A percentile compares a stretch with the other conserved stretches of the same genome.
Conservation (phyloP, 2,329 filamentous ascomycete species). For the Xylariomycetidae sp. region DNA sequence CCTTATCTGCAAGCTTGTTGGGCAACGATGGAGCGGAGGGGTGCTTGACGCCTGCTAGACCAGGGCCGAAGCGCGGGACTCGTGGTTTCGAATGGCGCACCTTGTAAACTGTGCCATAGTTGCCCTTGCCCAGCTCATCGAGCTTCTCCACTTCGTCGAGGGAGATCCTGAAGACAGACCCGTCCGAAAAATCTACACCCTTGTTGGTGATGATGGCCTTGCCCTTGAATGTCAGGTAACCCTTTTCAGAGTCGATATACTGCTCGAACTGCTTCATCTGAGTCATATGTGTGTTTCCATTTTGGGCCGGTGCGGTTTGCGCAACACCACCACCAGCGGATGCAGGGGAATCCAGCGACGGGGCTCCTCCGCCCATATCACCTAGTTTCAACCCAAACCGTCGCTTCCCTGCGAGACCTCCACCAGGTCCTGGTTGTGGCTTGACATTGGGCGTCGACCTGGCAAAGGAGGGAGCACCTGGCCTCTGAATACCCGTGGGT, state of each 20-base stretch:
- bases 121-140: conserved; percentile 93
- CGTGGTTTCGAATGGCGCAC: conserved; percentile 74
- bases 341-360: conserved; percentile 37
- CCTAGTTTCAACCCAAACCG: conserved; percentile 58
- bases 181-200: conserved; percentile 88
- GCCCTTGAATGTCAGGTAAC: conserved; percentile 86
- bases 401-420: conserved; percentile 59
- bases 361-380: conserved; percentile 39
- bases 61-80: conserved; percentile 54
- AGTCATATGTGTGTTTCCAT: conserved; percentile 37
- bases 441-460: conserved; percentile 46
- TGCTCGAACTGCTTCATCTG: conserved; percentile 62
- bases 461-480: conserved; percentile 43
- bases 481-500: conserved; percentile 36
- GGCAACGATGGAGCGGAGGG: conserved; percentile 34
- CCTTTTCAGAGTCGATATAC: conserved; percentile 86
- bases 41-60: conserved; percentile 46
- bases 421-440: conserved; percentile 8
- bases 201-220: conserved; percentile 85
- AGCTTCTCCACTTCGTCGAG: conserved; percentile 88
- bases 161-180: conserved; percentile 87
- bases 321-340: conserved; percentile 32
- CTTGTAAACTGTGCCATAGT: conserved; percentile 97
- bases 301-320: conserved; percentile 20
- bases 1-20: conserved; percentile 21